Evolutionary conservation across 257 asterid species (phyloP).

Genomic region (Solanum ossicruentum): DNA sequence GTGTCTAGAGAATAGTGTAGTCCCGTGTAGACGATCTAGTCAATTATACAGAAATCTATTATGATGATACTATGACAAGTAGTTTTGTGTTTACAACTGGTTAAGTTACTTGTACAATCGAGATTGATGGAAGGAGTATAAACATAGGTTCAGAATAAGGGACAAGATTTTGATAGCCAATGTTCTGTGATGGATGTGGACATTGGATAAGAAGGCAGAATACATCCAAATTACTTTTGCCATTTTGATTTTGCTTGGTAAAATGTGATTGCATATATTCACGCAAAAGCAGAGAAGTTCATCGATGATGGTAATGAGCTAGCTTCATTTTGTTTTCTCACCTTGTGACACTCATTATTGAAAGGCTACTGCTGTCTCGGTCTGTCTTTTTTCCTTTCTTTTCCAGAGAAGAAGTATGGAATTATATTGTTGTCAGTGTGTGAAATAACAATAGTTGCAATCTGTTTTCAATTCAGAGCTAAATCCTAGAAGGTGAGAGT

Average conservation of each 20-base stretch:
- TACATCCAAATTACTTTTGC: not conserved
- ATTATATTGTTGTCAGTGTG: not conserved
- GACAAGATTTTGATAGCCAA: not conserved
- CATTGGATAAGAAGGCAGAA: not conserved
- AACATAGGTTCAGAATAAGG: not conserved
- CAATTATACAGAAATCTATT: not conserved
- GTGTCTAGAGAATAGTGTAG: not conserved
- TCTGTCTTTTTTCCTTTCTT: not conserved
- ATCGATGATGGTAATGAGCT: not conserved
- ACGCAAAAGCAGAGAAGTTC: not conserved
- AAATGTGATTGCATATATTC: not conserved
- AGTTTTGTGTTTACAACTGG: not conserved
- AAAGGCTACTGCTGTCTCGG: not conserved
- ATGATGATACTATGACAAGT: not conserved
- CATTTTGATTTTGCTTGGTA: not conserved
- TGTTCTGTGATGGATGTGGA: not conserved
- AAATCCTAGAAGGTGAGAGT: not conserved
- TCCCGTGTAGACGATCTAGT: not conserved
- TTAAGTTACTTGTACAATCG: not conserved
- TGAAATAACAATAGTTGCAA: not conserved
- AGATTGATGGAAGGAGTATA: not conserved
- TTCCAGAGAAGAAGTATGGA: too few relatives aligned
- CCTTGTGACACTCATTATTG: not conserved
- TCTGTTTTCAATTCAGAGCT: not conserved
- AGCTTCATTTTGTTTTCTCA: not conserved